phyloP scores from a whole-genome alignment of 768 basidiomycete species.

The Dioszegia hungarica region DNA sequence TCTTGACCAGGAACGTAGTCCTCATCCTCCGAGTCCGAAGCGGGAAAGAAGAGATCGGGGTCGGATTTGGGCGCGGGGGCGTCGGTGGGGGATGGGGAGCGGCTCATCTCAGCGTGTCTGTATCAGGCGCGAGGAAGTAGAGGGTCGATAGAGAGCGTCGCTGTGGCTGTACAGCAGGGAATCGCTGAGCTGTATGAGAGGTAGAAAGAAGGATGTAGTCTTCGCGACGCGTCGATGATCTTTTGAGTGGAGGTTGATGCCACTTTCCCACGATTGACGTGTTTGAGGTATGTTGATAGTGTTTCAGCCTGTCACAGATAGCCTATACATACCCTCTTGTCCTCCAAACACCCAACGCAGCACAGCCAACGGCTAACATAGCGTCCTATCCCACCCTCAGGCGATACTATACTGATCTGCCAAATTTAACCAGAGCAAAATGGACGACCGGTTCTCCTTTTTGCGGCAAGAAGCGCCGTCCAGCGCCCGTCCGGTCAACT shows the following conservation, averaged over 20 bases:
- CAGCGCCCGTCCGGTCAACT: not conserved
- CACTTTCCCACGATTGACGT: not conserved
- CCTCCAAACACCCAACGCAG: not conserved
- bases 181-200: too few relatives aligned
- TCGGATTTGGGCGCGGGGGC: constrained; percentile 15
- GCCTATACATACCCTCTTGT: too few relatives aligned
- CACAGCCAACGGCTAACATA: too few relatives aligned
- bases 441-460: constrained; percentile 16
- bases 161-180: too few relatives aligned
- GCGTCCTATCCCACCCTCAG: too few relatives aligned
- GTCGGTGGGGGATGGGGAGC: not conserved
- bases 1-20: not conserved
- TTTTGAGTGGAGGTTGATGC: not conserved
- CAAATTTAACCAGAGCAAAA: not conserved
- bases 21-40: constrained; percentile 36
- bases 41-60: constrained; percentile 43
- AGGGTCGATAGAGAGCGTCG: not conserved
- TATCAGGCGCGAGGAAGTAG: not conserved
- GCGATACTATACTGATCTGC: too few relatives aligned
- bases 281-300: not conserved
- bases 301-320: not conserved
- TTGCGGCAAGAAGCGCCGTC: not conserved
- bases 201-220: too few relatives aligned
- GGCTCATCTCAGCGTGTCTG: not conserved
- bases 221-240: not conserved